Evolutionary conservation across 1,139 yeast species (phyloP), one percentile per base, ranked within the genome.

Genomic region (Blastobotrys raffinosifermentans): DNA sequence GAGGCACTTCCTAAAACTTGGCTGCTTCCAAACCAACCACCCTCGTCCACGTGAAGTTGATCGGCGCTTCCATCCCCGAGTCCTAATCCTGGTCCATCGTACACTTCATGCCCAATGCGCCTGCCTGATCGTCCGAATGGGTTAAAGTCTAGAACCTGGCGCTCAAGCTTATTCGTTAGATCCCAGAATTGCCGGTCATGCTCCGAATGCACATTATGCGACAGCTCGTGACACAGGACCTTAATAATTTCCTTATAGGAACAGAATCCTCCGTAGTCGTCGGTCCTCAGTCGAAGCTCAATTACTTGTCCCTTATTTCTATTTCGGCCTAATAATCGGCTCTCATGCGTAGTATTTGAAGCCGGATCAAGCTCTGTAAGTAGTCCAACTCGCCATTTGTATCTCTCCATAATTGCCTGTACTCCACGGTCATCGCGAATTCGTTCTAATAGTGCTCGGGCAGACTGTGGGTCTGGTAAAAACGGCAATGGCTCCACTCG

Each of bases 301-400:
- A 65, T 65, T 20, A 50, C 53, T 40, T 57, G 54, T n/a, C 70
- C 70, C 31, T 41, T 45, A 44, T 60, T 58, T 27, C 57, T 46
- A 41, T 65, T 65, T 11, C 61, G 50, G 1, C 70, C 70, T 19
- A 66, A 49, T 10, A 50, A 36, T 30, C 54, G 38, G 15, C 45
- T 40, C 19, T 51, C 51, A 23, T 50, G 58, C 10, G 54, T 43
- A 2, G 69, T 63, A 42, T 61, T 58, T 13, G 57, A 43, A 2
- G 63, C 56, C 1, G 70, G 70, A 35, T 65, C 70, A 18, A 65
- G 53, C 40, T 65, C 70, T 0, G 67, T 57, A 26, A 65, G 45
- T 3, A 57, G 44, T 1, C 64, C 64, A 4, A 65, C 66, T 4
- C 52, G 45, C 54, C 58, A 60, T 32, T 57, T 48, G 46, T 64